phyloP scores from a whole-genome alignment of 2,329 filamentous ascomycete genomes.

The Penicillium freii region DNA sequence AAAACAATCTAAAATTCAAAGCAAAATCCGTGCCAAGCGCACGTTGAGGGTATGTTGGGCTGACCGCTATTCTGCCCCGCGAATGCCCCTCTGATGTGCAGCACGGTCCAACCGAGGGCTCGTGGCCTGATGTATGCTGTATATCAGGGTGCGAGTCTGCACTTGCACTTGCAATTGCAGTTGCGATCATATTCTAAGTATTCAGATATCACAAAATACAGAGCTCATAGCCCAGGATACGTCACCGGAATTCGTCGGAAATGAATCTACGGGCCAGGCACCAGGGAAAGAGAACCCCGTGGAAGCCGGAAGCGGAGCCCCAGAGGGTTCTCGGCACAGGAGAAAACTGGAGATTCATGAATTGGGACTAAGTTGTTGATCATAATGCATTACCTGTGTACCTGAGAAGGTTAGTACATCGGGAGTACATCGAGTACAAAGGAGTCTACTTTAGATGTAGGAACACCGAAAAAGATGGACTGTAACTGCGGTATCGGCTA shows the following conservation, averaged over 20 bases:
- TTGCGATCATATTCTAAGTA: not conserved
- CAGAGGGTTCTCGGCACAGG: not conserved
- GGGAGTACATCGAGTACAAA: not conserved
- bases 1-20: too few species aligned
- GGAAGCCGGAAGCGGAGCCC: conserved; percentile 5
- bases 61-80: conserved; percentile 5
- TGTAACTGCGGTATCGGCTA: not conserved
- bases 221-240: not conserved
- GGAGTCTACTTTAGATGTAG: not conserved
- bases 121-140: not conserved
- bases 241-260: not conserved
- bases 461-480: not conserved
- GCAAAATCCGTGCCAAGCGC: not conserved
- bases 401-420: not conserved
- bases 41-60: not conserved
- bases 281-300: not conserved
- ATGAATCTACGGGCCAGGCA: not conserved
- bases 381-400: not conserved
- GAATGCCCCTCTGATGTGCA: not conserved
- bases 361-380: not conserved
- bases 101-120: conserved; percentile 2
- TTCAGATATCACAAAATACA: not conserved
- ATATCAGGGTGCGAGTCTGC: too few species aligned
- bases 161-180: too few species aligned
- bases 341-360: not conserved